These are phyloP conservation scores for Hemisphaericaspora xylofermentans DNA, from an alignment of 1,139 yeast species.

Conservation along the genomic window DNA sequence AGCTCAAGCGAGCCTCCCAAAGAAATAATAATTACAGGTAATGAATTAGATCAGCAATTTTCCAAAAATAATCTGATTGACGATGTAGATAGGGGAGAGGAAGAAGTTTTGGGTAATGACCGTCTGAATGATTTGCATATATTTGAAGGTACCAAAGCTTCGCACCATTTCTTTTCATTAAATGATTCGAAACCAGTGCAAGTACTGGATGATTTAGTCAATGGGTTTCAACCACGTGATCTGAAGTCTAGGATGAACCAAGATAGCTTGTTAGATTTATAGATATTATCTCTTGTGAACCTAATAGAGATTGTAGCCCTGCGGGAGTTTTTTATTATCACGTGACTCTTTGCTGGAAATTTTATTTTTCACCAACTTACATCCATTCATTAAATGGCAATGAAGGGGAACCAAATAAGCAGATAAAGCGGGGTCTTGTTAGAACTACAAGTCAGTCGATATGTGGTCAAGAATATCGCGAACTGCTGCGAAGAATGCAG, in stretches of 20 bases:
- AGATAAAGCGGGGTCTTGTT: no score
- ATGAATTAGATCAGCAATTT: slow-evolving; percentile 8
- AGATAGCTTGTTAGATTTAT: slow-evolving; percentile 13
- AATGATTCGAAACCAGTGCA: slow-evolving; percentile 7
- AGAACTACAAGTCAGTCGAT: neutral
- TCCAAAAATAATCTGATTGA: slow-evolving; percentile 3
- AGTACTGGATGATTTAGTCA: slow-evolving; percentile 8
- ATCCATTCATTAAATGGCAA: no score
- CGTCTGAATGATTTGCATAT: slow-evolving; percentile 8
- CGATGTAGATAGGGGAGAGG: slow-evolving; percentile 5
- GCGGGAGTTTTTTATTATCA: neutral
- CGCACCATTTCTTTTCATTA: slow-evolving; percentile 11
- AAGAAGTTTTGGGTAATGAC: slow-evolving; percentile 8
- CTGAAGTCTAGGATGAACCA: slow-evolving; percentile 1
- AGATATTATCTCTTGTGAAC: neutral
- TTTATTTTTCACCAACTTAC: no score
- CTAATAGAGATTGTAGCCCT: no score
- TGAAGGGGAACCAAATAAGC: no score
- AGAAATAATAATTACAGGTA: neutral
- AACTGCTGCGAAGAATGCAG: neutral
- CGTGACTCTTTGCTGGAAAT: slow-evolving; percentile 1
- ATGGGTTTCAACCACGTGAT: slow-evolving; percentile 1
- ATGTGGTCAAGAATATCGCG: slow-evolving; percentile 5
- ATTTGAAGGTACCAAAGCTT: slow-evolving; percentile 4
- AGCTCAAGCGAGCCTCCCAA: neutral